Base-by-base conservation (phyloP, 2,329 filamentous ascomycete genomes). In the Colletotrichum magnum region DNA sequence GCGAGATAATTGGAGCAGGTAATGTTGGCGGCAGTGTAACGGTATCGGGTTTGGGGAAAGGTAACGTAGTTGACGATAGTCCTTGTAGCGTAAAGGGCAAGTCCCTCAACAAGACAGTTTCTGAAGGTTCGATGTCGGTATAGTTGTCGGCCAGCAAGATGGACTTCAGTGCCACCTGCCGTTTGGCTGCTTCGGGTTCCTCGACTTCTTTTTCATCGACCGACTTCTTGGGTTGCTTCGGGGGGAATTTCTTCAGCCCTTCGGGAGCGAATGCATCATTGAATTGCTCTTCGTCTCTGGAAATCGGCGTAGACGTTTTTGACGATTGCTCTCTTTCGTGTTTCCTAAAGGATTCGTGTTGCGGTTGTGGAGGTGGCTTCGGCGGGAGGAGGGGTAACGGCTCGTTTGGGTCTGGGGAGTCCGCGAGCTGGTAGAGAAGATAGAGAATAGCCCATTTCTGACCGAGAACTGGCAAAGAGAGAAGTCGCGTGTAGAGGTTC, bases 401-500 rank as follows among this genome's bases (percentile, higher is more conserved):
- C 62, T 88, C 85, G 73, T 80, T 83, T 2, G 87, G 87, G 69
- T 89, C 84, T 41, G 87, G 86, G 4, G 88, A 89, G 76, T 95
- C 93, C 70, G 93, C 90, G 56, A 98, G 88, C 75, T 94, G 91
- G 78, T 96, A 93, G 50, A 99, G 88, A 50, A 99, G 90, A 78
- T 97, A 97, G 21, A 99, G 86, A 73, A 99, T 98, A 3, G 93
- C 94, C 94, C 95, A 98, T 87, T 99, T 99, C 80, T 97, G 93
- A 75, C 93, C 93, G 52, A 99, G 87, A 6, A 98, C 95, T 0
- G 95, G 95, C 73, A 98, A 90, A n/a, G 94, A 93, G 28, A 98
- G 86, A 18, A 99, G 88, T 65, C 94, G 89, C 41, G 94, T 94
- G 81, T 98, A 97, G 32, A 99, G 88, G 77, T 97, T 97, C 26